phyloP scores from a whole-genome alignment of 345 rosid genomes.

The Gossypium ekmanianum region DNA sequence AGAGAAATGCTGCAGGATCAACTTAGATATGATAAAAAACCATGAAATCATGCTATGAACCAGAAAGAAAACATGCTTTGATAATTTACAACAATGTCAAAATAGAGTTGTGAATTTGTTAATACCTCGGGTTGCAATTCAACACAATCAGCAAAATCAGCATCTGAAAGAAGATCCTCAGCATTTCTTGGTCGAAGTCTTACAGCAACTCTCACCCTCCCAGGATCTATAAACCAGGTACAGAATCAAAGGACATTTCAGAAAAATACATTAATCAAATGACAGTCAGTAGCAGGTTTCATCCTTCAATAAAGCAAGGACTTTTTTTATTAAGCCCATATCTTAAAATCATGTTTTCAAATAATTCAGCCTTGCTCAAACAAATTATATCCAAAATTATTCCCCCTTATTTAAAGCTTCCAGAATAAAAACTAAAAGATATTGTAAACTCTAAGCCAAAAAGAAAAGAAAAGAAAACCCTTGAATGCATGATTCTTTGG shows the following conservation, averaged over 20 bases:
- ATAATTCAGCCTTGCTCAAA: background rate
- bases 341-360: background rate
- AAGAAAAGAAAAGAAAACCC: background rate
- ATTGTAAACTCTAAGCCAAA: background rate
- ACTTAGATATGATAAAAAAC: background rate
- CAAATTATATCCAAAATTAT: background rate
- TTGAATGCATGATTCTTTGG: background rate
- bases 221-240: conserved; percentile 46
- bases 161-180: conserved; percentile 68
- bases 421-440: background rate
- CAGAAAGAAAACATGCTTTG: conserved; percentile 6
- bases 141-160: conserved; percentile 80
- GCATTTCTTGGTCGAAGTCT: conserved; percentile 76
- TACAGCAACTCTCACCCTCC: conserved; percentile 84
- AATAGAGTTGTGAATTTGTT: background rate
- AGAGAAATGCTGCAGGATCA: background rate
- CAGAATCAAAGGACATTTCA: background rate
- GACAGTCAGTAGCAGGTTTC: background rate
- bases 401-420: background rate
- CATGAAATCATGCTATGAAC: background rate
- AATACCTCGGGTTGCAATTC: conserved; percentile 87
- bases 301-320: background rate
- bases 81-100: background rate
- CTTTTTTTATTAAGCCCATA: background rate
- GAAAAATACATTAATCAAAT: background rate